Evolutionary conservation across 768 basidiomycete species (phyloP), one percentile per base, ranked within the genome.

Genomic region (Mycena albidolilacea): DNA sequence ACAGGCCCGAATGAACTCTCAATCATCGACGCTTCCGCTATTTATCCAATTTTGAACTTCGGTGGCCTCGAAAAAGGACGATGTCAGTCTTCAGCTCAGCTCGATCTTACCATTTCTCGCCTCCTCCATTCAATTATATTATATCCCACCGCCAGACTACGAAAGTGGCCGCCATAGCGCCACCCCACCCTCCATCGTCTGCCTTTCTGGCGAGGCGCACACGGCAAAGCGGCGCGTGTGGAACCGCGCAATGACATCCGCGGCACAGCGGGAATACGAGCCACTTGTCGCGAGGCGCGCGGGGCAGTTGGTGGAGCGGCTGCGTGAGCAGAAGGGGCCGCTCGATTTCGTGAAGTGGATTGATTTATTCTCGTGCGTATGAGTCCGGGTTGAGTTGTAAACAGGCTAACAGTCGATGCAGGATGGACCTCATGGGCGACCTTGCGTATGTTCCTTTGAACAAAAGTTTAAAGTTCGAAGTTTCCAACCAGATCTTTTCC

Each of bases 261-360:
- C 77, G 4, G 83, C 88, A 2, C 64, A 90, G 23, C 86, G 85
- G 69, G 86, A 84, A 5, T 90, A 89, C 67, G 85, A 88, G 67
- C 73, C 75, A 0, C 75, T 85, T 3, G 73, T 89, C 23, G 78
- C 77, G 1, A 78, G 77, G 23, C 77, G 87, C 9, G 82, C 80
- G 0, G 61, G 70, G 1, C 86, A 89, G 71, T 80, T 90, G 1
- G 79, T 86, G 7, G 83, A 84, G 0, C 63, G 76, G 3, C 72
- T 88, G 17, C 79, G 77, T 5, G 19, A 80, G 9, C 75, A 82
- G 39, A 79, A 77, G 6, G 79, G 78, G 7, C 61, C 79, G 10
- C 72, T 82, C 3, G 77, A 85, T 57, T 62, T 86, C 30, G 76
- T 80, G 0, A n/a, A 76, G 43, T 86, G 84, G 83, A 70, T 86